Base-by-base conservation (phyloP, 1,284 basidiomycete genomes). In the Pascua sp. region DNA sequence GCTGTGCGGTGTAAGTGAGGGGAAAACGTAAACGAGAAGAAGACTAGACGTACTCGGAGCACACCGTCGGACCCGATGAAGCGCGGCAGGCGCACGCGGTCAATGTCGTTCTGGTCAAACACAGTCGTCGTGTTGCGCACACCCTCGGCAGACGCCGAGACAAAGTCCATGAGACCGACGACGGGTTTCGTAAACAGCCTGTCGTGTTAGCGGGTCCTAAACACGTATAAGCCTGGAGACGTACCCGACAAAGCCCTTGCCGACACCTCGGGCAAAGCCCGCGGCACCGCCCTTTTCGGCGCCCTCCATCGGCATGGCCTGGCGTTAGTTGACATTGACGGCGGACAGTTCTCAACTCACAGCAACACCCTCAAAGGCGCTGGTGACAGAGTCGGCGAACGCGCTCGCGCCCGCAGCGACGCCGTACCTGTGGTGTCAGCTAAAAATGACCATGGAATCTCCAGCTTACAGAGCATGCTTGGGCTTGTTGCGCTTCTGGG, bases 61-160 rank as follows among this genome's bases (percentile, higher is more conserved):
- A 97, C 89, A 15, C 88, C 89, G 73, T 97, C 94, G 7, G 85
- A 79, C 12, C 93, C 86, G 46, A 93, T 85, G 66, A 89, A 89
- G 52, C 96, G 85, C 36, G 96, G 95, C 83, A 92, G 77, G 66
- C 96, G 84, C 24, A 90, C 85, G 16, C 94, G 87, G 69, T 98
- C 95, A 55, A 94, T 84, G 51, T 89, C 88, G 47, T 90, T 89
- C 63, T 86, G 90, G 71, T 98, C 96, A 65, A 98, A 98, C 1
- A 98, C 95, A 4, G 92, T 98, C 0, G 96, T 98, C 0, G 96
- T 98, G 71, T 99, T 99, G 43, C 96, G 85, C 62, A 98, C 92
- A 82, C 93, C 94, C 82, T 97, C 95, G n/a, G 90, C 88, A 32
- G 98, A 86, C 68, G 95, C 98, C 37, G 93, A 89, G 4, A 94